phyloP scores from a whole-genome alignment of 208 protist genomes.

The Leishmania tropica region DNA sequence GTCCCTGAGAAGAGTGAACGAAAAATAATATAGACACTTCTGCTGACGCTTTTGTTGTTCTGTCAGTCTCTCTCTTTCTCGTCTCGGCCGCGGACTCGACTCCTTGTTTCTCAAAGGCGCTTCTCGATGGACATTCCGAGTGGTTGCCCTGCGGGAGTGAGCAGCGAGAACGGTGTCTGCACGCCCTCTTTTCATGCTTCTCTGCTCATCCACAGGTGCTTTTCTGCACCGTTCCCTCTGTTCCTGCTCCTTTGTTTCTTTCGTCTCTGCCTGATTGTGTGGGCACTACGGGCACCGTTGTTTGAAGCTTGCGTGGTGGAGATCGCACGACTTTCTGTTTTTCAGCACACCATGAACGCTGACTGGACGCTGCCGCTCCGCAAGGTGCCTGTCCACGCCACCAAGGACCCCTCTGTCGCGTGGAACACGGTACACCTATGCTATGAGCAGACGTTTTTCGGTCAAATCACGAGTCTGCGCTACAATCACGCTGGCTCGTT shows the following conservation, averaged over 20 bases:
- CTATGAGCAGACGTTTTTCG: slow-evolving; percentile 90
- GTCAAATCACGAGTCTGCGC: slow-evolving; percentile 63
- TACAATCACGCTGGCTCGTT: slow-evolving; percentile 69
- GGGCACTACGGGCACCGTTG: not conserved
- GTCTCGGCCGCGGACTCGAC: not conserved
- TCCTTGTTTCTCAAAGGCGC: not conserved
- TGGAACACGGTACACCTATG: slow-evolving; percentile 81
- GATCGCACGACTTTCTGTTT: not conserved
- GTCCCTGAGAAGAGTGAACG: not conserved
- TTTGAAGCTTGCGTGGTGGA: not conserved
- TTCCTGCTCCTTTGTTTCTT: not conserved
- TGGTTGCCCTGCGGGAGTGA: not conserved
- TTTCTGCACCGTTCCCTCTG: not conserved
- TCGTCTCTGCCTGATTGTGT: not conserved
- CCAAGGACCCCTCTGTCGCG: slow-evolving; percentile 58
- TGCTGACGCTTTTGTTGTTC: not conserved
- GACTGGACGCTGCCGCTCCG: slow-evolving; percentile 76
- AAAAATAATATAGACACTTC: not conserved
- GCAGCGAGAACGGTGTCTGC: not conserved
- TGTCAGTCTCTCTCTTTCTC: not conserved
- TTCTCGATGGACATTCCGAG: not conserved
- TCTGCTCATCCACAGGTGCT: not conserved
- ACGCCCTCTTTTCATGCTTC: not conserved
- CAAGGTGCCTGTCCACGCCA: slow-evolving; percentile 46
- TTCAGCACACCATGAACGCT: slow-evolving; percentile 29